Percentiles rank a stretch among this genome's conserved stretches.
phyloP scores from a whole-genome alignment of 1,284 basidiomycete genomes.

The Acaromyces ingoldii region DNA sequence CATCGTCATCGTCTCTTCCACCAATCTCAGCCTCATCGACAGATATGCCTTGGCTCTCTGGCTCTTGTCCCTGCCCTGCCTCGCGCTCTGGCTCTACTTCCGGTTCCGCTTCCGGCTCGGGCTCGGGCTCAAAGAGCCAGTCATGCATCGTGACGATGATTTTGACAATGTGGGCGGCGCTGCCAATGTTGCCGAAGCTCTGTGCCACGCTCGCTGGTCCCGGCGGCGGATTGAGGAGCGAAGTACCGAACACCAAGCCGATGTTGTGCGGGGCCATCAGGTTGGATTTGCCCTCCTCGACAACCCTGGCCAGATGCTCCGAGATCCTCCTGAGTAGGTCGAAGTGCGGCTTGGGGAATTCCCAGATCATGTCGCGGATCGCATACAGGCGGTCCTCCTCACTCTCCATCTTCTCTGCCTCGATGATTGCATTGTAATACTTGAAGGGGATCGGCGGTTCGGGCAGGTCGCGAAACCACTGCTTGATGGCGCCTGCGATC shows the following conservation, averaged over 20 bases:
- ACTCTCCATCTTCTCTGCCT: slow-evolving; percentile 42
- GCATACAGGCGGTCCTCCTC: slow-evolving; percentile 38
- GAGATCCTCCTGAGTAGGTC: slow-evolving; percentile 37
- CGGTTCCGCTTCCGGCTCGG: slow-evolving; percentile 23
- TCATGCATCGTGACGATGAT: slow-evolving; percentile 46
- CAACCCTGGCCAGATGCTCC: slow-evolving; percentile 41
- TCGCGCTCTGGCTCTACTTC: slow-evolving; percentile 8
- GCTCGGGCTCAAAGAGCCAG: slow-evolving; percentile 46
- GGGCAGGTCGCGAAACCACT: slow-evolving; percentile 48
- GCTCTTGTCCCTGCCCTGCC: too few relatives aligned
- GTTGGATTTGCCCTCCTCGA: slow-evolving; percentile 38
- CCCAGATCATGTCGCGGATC: slow-evolving; percentile 43
- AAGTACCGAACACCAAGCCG: slow-evolving; percentile 49
- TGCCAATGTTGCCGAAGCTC: slow-evolving; percentile 42
- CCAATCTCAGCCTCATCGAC: too few relatives aligned
- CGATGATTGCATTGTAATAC: slow-evolving; percentile 43
- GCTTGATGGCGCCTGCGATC: slow-evolving; percentile 45
- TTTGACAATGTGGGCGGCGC: slow-evolving; percentile 49
- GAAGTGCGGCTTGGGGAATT: slow-evolving; percentile 44
- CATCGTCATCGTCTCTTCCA: too few relatives aligned
- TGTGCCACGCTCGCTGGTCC: slow-evolving; percentile 30
- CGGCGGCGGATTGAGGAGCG: slow-evolving; percentile 45
- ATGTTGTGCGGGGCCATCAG: slow-evolving; percentile 50
- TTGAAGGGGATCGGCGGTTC: slow-evolving; percentile 47
- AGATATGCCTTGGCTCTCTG: too few relatives aligned